Conservation (phyloP, 2,329 filamentous ascomycete species). For the Parastagonospora nodorum region DNA sequence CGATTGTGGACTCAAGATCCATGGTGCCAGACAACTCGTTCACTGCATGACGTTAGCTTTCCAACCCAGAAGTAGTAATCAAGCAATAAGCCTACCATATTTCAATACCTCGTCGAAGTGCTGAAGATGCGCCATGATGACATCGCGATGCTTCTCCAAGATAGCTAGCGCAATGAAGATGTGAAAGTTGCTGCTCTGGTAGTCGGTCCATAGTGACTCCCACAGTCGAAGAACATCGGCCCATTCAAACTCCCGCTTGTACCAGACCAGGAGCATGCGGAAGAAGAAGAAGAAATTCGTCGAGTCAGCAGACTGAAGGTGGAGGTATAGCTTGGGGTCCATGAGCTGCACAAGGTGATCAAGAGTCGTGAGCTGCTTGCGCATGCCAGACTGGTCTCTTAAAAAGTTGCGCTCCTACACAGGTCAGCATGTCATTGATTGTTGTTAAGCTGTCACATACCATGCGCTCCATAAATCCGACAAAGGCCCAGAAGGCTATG, state of each 20-base stretch:
- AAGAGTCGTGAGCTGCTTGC: slow-evolving; percentile 83
- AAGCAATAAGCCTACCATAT: slow-evolving; percentile 68
- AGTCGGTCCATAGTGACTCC: slow-evolving; percentile 96
- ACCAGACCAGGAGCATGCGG: slow-evolving; percentile 98
- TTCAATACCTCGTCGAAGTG: slow-evolving; percentile 98
- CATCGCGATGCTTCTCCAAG: slow-evolving; percentile 90
- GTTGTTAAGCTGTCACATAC: slow-evolving; percentile 37
- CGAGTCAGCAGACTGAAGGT: slow-evolving; percentile 86
- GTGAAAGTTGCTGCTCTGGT: slow-evolving; percentile 85
- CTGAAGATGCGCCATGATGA: slow-evolving; percentile 92
- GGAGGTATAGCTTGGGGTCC: slow-evolving; percentile 91
- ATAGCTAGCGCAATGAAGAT: slow-evolving; percentile 93
- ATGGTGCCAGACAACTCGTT: slow-evolving; percentile 95
- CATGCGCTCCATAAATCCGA: slow-evolving; percentile 97
- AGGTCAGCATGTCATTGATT: slow-evolving; percentile 8
- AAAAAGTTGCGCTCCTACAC: slow-evolving; percentile 85
- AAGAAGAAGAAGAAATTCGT: slow-evolving; percentile 99
- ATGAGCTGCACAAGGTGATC: slow-evolving; percentile 96
- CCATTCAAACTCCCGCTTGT: slow-evolving; percentile 96
- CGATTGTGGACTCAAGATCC: slow-evolving; percentile 82
- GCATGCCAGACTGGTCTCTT: slow-evolving; percentile 95
- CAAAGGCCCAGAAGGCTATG: slow-evolving; percentile 94
- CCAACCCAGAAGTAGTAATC: too few relatives aligned
- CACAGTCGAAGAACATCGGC: slow-evolving; percentile 83
- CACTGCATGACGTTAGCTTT: slow-evolving; percentile 58